Conservation (phyloP, 192 early-diverging fungal genomes). For the Mortierella claussenii region DNA sequence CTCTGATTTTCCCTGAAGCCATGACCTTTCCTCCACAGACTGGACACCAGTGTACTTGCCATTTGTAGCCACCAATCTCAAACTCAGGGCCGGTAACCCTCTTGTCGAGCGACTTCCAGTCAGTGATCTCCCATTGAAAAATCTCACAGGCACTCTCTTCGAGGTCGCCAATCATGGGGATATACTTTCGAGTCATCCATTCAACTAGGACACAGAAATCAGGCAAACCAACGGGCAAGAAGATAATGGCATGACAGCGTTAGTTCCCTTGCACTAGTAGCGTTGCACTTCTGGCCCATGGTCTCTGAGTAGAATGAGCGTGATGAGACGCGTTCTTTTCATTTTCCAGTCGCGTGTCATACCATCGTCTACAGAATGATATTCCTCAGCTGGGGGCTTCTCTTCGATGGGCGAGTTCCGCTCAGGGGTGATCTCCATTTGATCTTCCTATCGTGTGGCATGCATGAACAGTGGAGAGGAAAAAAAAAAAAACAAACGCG, state of each 20-base stretch:
- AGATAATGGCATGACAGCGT: too few species aligned
- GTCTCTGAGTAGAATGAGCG: neutral
- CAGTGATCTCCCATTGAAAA: slow-evolving; percentile 55
- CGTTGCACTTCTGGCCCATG: too few species aligned
- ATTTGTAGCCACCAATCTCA: slow-evolving; percentile 59
- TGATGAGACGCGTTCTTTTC: neutral
- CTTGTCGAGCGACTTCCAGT: slow-evolving; percentile 54
- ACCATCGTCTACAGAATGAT: slow-evolving; percentile 43
- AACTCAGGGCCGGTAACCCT: slow-evolving; percentile 60
- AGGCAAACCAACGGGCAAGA: neutral
- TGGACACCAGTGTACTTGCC: slow-evolving; percentile 18
- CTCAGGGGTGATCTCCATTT: slow-evolving; percentile 50
- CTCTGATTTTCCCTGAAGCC: too few species aligned
- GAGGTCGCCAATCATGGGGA: slow-evolving; percentile 50
- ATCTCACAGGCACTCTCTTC: slow-evolving; percentile 48
- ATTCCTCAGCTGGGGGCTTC: slow-evolving; percentile 42
- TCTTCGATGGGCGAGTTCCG: slow-evolving; percentile 28
- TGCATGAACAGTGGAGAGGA: too few species aligned
- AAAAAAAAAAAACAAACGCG: neutral
- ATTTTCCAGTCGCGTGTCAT: neutral
- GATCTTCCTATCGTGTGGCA: slow-evolving; percentile 32
- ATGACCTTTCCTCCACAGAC: too few species aligned
- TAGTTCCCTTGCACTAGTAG: too few species aligned
- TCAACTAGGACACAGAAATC: slow-evolving; percentile 38
- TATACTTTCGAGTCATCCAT: slow-evolving; percentile 48